phyloP scores from a whole-genome alignment of 1,284 basidiomycete genomes.

The Rhodotorula sp. region DNA sequence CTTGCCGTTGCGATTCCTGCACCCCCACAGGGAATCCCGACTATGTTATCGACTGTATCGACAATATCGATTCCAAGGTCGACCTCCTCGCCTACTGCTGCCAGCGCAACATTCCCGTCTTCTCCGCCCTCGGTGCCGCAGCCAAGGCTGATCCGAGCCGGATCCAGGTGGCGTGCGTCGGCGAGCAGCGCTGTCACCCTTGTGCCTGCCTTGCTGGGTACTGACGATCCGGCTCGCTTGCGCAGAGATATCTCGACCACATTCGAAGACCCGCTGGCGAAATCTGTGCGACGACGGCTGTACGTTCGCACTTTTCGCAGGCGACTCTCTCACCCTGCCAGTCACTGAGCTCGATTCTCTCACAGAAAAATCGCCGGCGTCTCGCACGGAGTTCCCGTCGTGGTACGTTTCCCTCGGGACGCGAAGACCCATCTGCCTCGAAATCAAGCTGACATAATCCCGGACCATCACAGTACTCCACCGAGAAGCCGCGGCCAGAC shows the following conservation, averaged over 20 bases:
- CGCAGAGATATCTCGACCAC: conserved; percentile 83
- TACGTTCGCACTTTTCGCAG: neutral
- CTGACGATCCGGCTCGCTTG: too few species aligned
- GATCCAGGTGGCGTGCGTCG: conserved; percentile 70
- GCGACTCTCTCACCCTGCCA: neutral
- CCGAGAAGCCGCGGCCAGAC: conserved; percentile 79
- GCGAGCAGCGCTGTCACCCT: neutral
- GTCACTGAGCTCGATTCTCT: neutral
- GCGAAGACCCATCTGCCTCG: fast-evolving
- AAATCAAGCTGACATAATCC: too few species aligned
- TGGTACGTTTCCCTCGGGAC: conserved; percentile 31
- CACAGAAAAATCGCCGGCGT: conserved; percentile 39
- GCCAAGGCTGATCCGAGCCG: conserved; percentile 93
- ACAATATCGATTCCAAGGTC: conserved; percentile 94
- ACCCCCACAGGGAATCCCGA: conserved; percentile 22
- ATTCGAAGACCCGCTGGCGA: conserved; percentile 90
- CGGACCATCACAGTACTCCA: conserved; percentile 65
- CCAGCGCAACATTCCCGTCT: conserved; percentile 74
- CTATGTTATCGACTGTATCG: conserved; percentile 72
- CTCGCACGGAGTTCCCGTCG: conserved; percentile 43
- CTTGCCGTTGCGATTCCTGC: too few species aligned
- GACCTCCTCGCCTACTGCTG: conserved; percentile 82
- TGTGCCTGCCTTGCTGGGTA: too few species aligned
- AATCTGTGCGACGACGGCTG: conserved; percentile 68
- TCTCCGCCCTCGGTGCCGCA: conserved; percentile 97